Percentiles rank a stretch among this genome's conserved stretches.
phyloP scores from a whole-genome alignment of 2,329 filamentous ascomycete genomes.

The Aquanectria penicillioides region DNA sequence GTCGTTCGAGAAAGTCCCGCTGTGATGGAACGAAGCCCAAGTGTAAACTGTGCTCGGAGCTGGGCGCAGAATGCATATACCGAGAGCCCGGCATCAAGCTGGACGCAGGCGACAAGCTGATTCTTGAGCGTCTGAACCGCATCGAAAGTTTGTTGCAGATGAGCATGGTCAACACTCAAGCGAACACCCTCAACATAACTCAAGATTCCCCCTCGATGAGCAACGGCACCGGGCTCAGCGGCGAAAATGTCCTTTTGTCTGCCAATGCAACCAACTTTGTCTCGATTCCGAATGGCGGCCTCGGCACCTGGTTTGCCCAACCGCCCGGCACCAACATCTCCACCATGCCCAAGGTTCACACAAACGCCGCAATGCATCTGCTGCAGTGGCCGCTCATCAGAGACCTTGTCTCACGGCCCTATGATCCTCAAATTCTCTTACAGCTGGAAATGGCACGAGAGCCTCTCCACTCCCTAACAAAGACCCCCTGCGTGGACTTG shows the following conservation, averaged over 20 bases:
- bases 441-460: slow-evolving; percentile 84
- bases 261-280: slow-evolving; percentile 57
- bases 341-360: slow-evolving; percentile 87
- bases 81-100: slow-evolving; percentile 88
- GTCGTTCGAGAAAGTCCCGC: slow-evolving; percentile 80
- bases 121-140: slow-evolving; percentile 79
- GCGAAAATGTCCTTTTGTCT: slow-evolving; percentile 61
- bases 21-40: slow-evolving; percentile 84
- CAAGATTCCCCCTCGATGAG: slow-evolving; percentile 73
- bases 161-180: slow-evolving; percentile 63
- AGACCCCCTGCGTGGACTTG: slow-evolving; percentile 74
- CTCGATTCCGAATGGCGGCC: slow-evolving; percentile 70
- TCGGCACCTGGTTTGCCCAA: slow-evolving; percentile 76
- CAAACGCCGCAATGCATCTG: slow-evolving; percentile 80
- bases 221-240: slow-evolving; percentile 69
- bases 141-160: slow-evolving; percentile 84
- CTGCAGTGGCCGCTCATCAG: slow-evolving; percentile 84
- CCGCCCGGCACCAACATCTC: slow-evolving; percentile 73
- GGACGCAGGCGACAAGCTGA: slow-evolving; percentile 86
- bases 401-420: slow-evolving; percentile 79
- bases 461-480: slow-evolving; percentile 74
- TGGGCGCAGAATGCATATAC: slow-evolving; percentile 86
- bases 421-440: slow-evolving; percentile 83
- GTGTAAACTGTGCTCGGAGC: slow-evolving; percentile 84
- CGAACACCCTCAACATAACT: slow-evolving; percentile 64